Evolutionary conservation across 108 stramenopile species (phyloP).

Genomic region (Cyclotella atomus): DNA sequence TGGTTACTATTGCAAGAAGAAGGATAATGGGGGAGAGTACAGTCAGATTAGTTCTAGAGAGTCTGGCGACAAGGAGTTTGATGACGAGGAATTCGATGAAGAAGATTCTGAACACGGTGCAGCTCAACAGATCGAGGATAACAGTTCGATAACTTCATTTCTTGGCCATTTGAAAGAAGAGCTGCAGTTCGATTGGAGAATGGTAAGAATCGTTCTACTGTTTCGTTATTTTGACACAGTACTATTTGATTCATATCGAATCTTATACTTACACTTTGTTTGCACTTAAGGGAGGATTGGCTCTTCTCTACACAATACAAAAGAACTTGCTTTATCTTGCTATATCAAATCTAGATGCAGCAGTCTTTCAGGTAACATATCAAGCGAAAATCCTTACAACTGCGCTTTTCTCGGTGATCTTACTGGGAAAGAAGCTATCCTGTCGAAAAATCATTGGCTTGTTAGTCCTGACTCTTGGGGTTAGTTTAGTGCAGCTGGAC

Average conservation of each 20-base stretch:
- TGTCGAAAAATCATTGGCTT: slow-evolving; percentile 64
- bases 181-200: slow-evolving; percentile 51
- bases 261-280: too few relatives aligned
- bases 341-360: slow-evolving; percentile 94
- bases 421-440: slow-evolving; percentile 87
- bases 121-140: neutral
- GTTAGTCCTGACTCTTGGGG: slow-evolving; percentile 89
- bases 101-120: neutral
- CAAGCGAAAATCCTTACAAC: slow-evolving; percentile 98
- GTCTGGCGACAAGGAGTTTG: neutral
- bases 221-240: too few relatives aligned
- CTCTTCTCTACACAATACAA: slow-evolving; percentile 94
- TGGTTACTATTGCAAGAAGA: slow-evolving; percentile 16
- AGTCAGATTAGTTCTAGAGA: slow-evolving; percentile 20
- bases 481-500: slow-evolving; percentile 87
- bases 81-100: neutral
- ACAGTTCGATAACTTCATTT: slow-evolving; percentile 15
- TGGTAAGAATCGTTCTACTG: slow-evolving; percentile 18
- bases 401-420: slow-evolving; percentile 91
- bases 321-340: slow-evolving; percentile 98
- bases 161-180: slow-evolving; percentile 25
- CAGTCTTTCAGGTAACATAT: slow-evolving; percentile 97
- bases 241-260: too few relatives aligned
- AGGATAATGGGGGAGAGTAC: slow-evolving; percentile 21
- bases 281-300: slow-evolving; percentile 55